A percentile compares a stretch with the other conserved stretches of the same genome.
Conservation (phyloP, 495 filamentous ascomycete genomes). For the Lepidopterella palustris region DNA sequence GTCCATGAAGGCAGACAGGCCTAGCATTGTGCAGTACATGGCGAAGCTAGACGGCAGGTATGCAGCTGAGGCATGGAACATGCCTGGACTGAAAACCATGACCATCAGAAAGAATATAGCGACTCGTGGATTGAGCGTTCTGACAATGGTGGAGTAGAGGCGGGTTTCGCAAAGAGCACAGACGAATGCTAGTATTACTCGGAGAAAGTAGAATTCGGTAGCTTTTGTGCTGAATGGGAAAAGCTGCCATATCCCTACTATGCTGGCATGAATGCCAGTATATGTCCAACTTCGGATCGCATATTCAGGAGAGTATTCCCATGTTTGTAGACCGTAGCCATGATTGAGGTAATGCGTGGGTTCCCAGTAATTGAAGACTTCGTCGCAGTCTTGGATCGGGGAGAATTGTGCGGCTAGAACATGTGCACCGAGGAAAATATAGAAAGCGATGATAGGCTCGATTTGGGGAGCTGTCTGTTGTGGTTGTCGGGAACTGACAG, state of each 20-base stretch:
- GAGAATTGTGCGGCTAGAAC: constrained; percentile 70
- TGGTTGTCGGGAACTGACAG: not conserved
- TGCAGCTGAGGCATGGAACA: constrained; percentile 82
- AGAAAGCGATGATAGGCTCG: constrained; percentile 67
- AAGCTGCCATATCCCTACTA: constrained; percentile 58
- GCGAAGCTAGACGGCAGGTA: constrained; percentile 93
- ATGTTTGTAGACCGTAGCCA: constrained; percentile 91
- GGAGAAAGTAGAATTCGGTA: constrained; percentile 80
- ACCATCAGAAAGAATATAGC: constrained; percentile 76
- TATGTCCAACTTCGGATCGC: constrained; percentile 97
- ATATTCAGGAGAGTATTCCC: constrained; percentile 97
- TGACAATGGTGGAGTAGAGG: constrained; percentile 68
- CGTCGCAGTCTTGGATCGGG: constrained; percentile 97
- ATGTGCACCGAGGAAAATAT: constrained; percentile 66
- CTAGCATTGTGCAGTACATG: constrained; percentile 90
- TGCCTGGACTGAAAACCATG: constrained; percentile 72
- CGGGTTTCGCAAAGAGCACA: constrained; percentile 78
- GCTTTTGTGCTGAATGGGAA: constrained; percentile 53
- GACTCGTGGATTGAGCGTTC: constrained; percentile 67
- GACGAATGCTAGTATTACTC: constrained; percentile 61
- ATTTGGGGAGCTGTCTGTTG: constrained; percentile 42
- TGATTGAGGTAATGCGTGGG: constrained; percentile 91
- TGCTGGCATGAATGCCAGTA: constrained; percentile 70
- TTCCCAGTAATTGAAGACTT: constrained; percentile 99
- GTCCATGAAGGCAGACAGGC: constrained; percentile 81